Evolutionary conservation across 768 basidiomycete genomes (phyloP), one percentile per base, ranked within the genome.

Genomic region (Lactifluus rugatus): DNA sequence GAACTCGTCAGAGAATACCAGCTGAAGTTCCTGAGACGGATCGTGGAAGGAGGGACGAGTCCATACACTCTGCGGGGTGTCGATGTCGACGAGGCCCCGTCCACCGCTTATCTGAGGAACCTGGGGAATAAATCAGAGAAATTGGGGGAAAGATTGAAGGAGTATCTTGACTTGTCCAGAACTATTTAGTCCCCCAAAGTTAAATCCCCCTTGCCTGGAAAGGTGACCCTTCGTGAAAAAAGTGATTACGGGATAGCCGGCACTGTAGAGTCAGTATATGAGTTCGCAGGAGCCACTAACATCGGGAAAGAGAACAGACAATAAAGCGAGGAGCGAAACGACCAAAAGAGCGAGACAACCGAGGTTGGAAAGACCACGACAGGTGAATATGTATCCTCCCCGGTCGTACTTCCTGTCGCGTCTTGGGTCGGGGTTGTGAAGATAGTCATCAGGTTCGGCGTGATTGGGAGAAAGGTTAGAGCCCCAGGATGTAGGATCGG

Each of bases 1-100:
- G 72, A 95, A 95, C 70, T 95, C 93, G 69, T 95, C 93, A 49
- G 87, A 89, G 68, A 90, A 94, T 4, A 92, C 81, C 13, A 95
- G 76, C 58, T 85, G 82, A 72, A 85, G 66, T 64, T 78, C 52
- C 56, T 78, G 81, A 47, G 73, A 70, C 4, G 86, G 83, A 62
- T 89, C 85, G 36, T 74, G 73, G 65, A 81, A 76, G 5, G 84
- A 82, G 0, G 76, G 26, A 64, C 80, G 75, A 57, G 72, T 73
- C 72, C 81, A 76, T 10, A 74, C 85, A 0, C 78, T 75, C 55
- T 75, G 60, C 2, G 93, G 80, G 0, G 82, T 84, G 60, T 84
- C 75, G 31, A 75, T 52, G 67, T 83, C 83, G 67, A 83, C 78
- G 55, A 82, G 78, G 48, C 76, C 77, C 68, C 78, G 68, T 52